Evolutionary conservation across 768 basidiomycete species (phyloP).

Genomic region (Leucocoprinus birnbaumii): DNA sequence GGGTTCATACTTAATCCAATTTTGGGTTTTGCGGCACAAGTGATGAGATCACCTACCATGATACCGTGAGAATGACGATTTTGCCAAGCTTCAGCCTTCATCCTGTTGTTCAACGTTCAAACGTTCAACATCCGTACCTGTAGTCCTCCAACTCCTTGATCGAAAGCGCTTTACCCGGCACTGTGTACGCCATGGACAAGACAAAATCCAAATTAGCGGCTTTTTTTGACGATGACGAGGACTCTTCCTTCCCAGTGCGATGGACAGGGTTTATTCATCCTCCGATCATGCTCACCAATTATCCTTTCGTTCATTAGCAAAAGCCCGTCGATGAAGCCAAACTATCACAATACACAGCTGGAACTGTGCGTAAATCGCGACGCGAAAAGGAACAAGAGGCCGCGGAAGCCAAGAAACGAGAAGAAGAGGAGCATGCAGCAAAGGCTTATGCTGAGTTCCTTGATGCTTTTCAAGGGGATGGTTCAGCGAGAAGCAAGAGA

Average conservation of each 20-base stretch:
- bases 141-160: neutral
- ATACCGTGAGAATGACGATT: conserved; percentile 10
- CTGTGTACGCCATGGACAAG: conserved; percentile 50
- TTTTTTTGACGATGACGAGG: conserved; percentile 84
- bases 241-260: conserved; percentile 89
- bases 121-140: neutral
- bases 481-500: conserved; percentile 42
- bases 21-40: too few relatives aligned
- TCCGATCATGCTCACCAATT: conserved; percentile 59
- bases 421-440: conserved; percentile 78
- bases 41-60: neutral
- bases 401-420: conserved; percentile 83
- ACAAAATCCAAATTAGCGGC: conserved; percentile 68
- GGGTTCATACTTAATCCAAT: neutral
- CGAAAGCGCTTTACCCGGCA: neutral
- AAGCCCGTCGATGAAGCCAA: conserved; percentile 85
- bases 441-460: conserved; percentile 83
- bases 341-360: conserved; percentile 80
- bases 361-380: conserved; percentile 85
- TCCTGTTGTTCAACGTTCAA: neutral
- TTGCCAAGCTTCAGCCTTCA: neutral
- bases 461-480: conserved; percentile 79
- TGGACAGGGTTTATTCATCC: conserved; percentile 67
- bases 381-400: conserved; percentile 92
- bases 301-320: conserved; percentile 59